A percentile compares a stretch with the other conserved stretches of the same genome.
Evolutionary conservation across 1,284 basidiomycete genomes (phyloP).

Genomic region (Ceratobasidium sp.): DNA sequence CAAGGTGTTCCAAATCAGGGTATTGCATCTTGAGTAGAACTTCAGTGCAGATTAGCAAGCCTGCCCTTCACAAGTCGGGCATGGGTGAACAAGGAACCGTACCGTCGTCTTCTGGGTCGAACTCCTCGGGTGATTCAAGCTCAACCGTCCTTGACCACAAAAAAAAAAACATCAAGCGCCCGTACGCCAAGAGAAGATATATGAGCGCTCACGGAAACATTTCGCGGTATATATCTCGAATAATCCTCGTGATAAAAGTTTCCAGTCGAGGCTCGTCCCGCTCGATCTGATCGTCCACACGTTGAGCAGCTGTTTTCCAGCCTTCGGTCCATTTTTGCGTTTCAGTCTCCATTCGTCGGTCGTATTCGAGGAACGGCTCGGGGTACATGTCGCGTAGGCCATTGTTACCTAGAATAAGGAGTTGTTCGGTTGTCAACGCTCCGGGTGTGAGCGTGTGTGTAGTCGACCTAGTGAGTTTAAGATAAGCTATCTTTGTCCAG

Average conservation of each 20-base stretch:
- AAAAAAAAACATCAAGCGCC: too few species aligned
- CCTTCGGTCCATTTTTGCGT: background rate
- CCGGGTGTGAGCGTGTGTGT: background rate
- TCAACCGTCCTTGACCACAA: background rate
- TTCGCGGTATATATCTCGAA: background rate
- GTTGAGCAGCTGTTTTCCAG: background rate
- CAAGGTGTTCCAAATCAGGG: background rate
- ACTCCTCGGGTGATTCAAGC: background rate
- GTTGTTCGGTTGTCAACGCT: background rate
- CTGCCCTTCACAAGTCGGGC: too few species aligned
- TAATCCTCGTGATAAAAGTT: background rate
- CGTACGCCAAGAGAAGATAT: too few species aligned
- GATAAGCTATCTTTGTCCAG: too few species aligned
- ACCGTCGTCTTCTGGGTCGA: background rate
- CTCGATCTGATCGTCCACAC: background rate
- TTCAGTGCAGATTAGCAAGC: too few species aligned
- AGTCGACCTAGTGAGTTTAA: background rate
- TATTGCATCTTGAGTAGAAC: background rate
- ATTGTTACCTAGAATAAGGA: constrained; percentile 12
- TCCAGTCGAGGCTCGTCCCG: constrained; percentile 10
- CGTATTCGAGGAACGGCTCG: constrained; percentile 8
- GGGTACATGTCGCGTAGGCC: constrained; percentile 23
- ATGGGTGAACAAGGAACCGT: background rate
- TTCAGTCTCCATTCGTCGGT: background rate
- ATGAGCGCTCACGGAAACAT: constrained; percentile 17